A percentile compares a stretch with the other conserved stretches of the same genome.
Evolutionary conservation across 176 grass and related monocot genomes (phyloP).

Genomic region (Otatea glauca): DNA sequence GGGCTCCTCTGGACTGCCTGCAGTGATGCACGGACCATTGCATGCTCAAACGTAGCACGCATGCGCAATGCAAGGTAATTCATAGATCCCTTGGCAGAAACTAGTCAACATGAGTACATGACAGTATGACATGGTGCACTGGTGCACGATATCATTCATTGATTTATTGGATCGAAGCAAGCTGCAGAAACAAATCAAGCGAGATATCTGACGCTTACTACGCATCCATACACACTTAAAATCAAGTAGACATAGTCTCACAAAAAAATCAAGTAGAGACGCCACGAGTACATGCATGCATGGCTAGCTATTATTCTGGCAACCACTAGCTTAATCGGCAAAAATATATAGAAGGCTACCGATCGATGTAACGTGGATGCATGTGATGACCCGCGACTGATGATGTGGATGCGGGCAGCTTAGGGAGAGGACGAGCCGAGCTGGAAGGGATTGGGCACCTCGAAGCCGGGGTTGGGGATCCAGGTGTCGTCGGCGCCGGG

Average conservation of each 20-base stretch:
- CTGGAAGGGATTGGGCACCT: slow-evolving; percentile 80
- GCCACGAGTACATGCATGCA: slow-evolving; percentile 4
- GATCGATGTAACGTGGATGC: not conserved
- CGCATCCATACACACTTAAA: slow-evolving; percentile 20
- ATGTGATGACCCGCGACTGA: not conserved
- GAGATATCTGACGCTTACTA: slow-evolving; percentile 29
- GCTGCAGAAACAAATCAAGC: slow-evolving; percentile 1
- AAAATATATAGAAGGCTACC: not conserved
- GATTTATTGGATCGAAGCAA: not conserved
- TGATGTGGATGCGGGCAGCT: not conserved
- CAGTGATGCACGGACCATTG: not conserved
- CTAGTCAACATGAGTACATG: not conserved
- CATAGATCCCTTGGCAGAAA: not conserved
- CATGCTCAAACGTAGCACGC: not conserved
- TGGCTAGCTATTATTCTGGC: slow-evolving; percentile 32
- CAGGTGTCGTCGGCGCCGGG: slow-evolving; percentile 83
- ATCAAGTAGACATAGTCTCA: too few relatives aligned
- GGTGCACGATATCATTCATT: not conserved
- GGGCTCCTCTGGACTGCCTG: too few relatives aligned
- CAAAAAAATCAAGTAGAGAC: not conserved
- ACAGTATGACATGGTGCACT: not conserved
- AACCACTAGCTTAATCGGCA: not conserved
- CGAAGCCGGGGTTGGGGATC: slow-evolving; percentile 84
- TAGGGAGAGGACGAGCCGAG: slow-evolving; percentile 45
- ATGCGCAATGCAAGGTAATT: not conserved